Percentiles rank a stretch among this genome's conserved stretches.
Evolutionary conservation across 495 filamentous ascomycete species (phyloP).

Genomic region (Lophium mytilinum): DNA sequence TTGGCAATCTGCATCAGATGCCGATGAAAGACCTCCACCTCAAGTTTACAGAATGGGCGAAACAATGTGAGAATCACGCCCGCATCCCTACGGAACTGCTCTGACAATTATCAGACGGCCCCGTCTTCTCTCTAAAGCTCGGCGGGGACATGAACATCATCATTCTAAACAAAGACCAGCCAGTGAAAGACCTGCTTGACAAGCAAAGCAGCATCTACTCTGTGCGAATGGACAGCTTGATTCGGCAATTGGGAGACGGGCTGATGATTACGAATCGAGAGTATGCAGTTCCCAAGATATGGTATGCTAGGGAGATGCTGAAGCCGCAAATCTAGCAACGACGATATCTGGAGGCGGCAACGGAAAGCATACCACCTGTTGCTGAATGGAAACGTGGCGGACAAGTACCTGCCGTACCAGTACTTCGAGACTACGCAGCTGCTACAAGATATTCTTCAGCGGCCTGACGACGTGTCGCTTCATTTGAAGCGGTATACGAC

Average conservation of each 20-base stretch:
- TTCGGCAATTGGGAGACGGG: neutral
- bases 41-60: neutral
- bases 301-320: neutral
- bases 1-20: neutral
- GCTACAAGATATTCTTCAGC: neutral
- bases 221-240: neutral
- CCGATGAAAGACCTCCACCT: neutral
- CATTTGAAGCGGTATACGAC: neutral
- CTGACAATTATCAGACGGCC: neutral
- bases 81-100: too few species aligned
- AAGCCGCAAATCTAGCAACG: neutral
- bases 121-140: neutral
- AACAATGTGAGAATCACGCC: neutral
- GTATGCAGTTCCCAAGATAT: neutral
- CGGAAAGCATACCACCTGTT: neutral
- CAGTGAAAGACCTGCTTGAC: neutral
- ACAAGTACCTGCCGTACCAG: neutral
- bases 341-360: neutral
- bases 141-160: neutral
- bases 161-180: neutral
- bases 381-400: neutral
- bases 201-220: neutral
- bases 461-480: neutral
- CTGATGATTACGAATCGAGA: neutral
- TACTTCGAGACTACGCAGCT: neutral